A percentile compares a stretch with the other conserved stretches of the same genome.
Conservation (phyloP, 2,329 filamentous ascomycete species). For the Trichoderma arundinaceum region DNA sequence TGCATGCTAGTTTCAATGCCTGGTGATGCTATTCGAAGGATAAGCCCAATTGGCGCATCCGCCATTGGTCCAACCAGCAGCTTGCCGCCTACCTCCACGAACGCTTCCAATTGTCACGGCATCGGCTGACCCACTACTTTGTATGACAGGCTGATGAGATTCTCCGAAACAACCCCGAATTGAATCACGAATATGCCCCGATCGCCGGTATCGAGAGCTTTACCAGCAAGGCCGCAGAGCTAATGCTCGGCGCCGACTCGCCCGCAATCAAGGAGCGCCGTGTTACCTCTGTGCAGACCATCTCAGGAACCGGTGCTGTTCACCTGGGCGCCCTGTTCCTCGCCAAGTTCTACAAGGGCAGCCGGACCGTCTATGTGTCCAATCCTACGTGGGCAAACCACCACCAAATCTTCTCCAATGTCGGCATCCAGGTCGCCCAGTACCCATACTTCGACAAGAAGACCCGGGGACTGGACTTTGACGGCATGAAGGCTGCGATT, state of each 20-base stretch:
- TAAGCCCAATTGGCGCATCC: slow-evolving; percentile 27
- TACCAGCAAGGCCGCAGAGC: slow-evolving; percentile 86
- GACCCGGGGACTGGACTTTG: slow-evolving; percentile 90
- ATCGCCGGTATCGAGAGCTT: slow-evolving; percentile 88
- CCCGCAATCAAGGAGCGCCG: slow-evolving; percentile 85
- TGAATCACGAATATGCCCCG: slow-evolving; percentile 98
- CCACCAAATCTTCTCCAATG: slow-evolving; percentile 96
- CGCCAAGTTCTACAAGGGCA: slow-evolving; percentile 81
- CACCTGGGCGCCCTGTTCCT: slow-evolving; percentile 95
- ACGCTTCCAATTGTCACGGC: background rate
- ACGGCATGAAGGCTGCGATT: slow-evolving; percentile 80
- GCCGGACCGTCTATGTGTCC: slow-evolving; percentile 84
- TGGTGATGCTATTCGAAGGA: too few species aligned
- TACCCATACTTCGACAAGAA: slow-evolving; percentile 95
- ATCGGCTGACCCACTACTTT: slow-evolving; percentile 26
- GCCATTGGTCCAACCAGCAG: slow-evolving; percentile 17
- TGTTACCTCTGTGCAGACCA: slow-evolving; percentile 83
- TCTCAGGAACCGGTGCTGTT: slow-evolving; percentile 95
- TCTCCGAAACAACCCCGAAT: slow-evolving; percentile 82
- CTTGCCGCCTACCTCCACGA: background rate
- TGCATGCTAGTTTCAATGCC: slow-evolving; percentile 2
- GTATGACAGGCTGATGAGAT: slow-evolving; percentile 79
- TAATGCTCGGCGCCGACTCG: slow-evolving; percentile 81
- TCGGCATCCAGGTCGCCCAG: slow-evolving; percentile 74
- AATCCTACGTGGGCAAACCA: slow-evolving; percentile 98